Evolutionary conservation across 2,329 filamentous ascomycete genomes (phyloP).

Genomic region (Dactylellina leptospora): DNA sequence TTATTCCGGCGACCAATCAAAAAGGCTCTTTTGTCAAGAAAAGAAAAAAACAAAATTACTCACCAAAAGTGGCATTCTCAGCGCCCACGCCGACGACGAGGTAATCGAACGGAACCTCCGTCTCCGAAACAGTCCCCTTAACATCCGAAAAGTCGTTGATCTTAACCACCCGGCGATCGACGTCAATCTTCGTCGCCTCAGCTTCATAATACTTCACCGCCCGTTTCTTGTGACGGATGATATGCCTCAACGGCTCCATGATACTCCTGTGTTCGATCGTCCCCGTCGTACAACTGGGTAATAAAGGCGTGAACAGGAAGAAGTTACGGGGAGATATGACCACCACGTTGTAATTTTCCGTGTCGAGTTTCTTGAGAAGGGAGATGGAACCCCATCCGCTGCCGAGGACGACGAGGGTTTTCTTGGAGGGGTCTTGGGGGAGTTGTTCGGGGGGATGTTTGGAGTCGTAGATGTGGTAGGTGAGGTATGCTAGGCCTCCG

Average conservation of each 20-base stretch:
- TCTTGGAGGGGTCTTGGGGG: constrained; percentile 84
- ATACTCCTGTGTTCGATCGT: constrained; percentile 99
- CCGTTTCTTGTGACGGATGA: constrained; percentile 92
- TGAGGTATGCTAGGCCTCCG: constrained; percentile 74
- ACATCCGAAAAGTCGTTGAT: constrained; percentile 93
- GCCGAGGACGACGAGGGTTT: constrained; percentile 96
- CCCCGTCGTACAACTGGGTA: constrained; percentile 96
- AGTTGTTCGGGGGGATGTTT: constrained; percentile 83
- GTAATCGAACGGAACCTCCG: constrained; percentile 97
- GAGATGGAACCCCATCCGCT: constrained; percentile 96
- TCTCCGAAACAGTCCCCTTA: constrained; percentile 81
- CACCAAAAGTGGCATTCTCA: constrained; percentile 96
- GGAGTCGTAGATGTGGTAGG: constrained; percentile 82
- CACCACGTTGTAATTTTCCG: constrained; percentile 98
- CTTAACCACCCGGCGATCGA: constrained; percentile 84
- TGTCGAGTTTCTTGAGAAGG: constrained; percentile 97
- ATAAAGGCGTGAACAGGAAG: constrained; percentile 97
- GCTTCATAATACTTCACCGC: constrained; percentile 97
- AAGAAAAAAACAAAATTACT: constrained; percentile 54
- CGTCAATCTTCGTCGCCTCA: constrained; percentile 93
- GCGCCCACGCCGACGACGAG: constrained; percentile 95
- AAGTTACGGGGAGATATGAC: constrained; percentile 98
- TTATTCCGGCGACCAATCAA: not conserved
- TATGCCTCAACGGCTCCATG: constrained; percentile 98
- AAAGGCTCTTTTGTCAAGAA: not conserved